Percentiles rank a stretch among this genome's conserved stretches.
These are phyloP conservation scores for Clonostachys sp. DNA, from an alignment of 2,329 filamentous ascomycete species.

Conservation along the genomic window DNA sequence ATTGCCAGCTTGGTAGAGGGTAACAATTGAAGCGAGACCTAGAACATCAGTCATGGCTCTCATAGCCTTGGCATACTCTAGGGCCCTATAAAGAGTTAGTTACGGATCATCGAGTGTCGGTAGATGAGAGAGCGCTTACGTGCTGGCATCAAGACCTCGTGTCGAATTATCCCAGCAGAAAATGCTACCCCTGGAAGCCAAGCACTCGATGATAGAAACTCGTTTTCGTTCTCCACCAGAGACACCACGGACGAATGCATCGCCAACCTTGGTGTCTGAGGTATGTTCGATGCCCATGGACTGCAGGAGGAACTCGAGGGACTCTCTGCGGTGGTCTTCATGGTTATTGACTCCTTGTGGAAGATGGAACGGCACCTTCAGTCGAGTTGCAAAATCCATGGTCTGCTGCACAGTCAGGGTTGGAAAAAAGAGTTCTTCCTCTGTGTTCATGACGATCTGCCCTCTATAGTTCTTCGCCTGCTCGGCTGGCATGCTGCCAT, in stretches of 20 bases:
- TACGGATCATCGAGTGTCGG: not conserved
- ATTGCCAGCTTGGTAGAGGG: constrained; percentile 66
- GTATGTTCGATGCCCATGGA: constrained; percentile 53
- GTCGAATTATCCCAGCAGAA: constrained; percentile 67
- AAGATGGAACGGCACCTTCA: constrained; percentile 48
- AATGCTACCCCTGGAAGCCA: constrained; percentile 53
- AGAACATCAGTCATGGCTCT: constrained; percentile 59
- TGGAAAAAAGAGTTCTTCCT: constrained; percentile 62
- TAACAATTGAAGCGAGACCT: constrained; percentile 56
- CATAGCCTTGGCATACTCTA: constrained; percentile 57
- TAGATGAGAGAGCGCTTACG: constrained; percentile 21
- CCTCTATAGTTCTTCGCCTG: constrained; percentile 45
- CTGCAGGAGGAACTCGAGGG: constrained; percentile 47
- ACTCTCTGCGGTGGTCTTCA: constrained; percentile 40
- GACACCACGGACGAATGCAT: constrained; percentile 62
- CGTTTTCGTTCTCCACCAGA: constrained; percentile 66
- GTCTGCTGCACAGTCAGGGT: constrained; percentile 68
- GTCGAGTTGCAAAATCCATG: constrained; percentile 61
- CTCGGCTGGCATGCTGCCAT: constrained; percentile 43
- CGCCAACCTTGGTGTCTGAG: constrained; percentile 60
- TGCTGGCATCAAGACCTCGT: constrained; percentile 61
- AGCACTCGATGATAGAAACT: constrained; percentile 62
- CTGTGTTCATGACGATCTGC: constrained; percentile 66
- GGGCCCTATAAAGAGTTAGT: constrained; percentile 23
- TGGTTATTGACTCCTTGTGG: constrained; percentile 33